A percentile compares a stretch with the other conserved stretches of the same genome.
These are phyloP conservation scores for Dactylellina leptospora DNA, from an alignment of 2,329 filamentous ascomycete species.

Conservation along the genomic window DNA sequence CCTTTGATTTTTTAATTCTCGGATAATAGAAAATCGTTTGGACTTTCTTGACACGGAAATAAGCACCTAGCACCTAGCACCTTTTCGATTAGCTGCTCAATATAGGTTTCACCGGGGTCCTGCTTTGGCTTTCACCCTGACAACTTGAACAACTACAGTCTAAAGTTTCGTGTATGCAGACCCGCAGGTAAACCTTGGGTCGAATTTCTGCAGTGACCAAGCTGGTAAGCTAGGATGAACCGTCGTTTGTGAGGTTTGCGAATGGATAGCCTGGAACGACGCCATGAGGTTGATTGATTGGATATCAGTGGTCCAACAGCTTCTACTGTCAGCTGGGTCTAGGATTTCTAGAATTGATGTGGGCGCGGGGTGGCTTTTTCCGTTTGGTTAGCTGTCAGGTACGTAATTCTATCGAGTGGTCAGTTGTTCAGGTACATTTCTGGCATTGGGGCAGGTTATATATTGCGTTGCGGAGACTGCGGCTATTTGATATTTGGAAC, in stretches of 20 bases:
- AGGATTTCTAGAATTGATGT: slow-evolving; percentile 22
- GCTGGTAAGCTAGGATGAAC: too few relatives aligned
- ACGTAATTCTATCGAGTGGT: slow-evolving; percentile 35
- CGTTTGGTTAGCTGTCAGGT: slow-evolving; percentile 15
- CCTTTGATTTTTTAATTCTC: neutral
- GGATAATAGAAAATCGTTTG: neutral
- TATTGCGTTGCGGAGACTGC: slow-evolving; percentile 38
- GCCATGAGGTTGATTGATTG: slow-evolving; percentile 51
- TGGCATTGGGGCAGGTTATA: neutral
- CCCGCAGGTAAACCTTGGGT: too few relatives aligned
- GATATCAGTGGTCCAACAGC: slow-evolving; percentile 23
- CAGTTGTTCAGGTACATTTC: neutral
- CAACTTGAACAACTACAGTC: too few relatives aligned
- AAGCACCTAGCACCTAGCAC: too few relatives aligned
- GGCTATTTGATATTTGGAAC: slow-evolving; percentile 10
- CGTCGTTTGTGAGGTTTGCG: too few relatives aligned
- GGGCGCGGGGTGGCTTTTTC: neutral
- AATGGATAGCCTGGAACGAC: slow-evolving; percentile 25
- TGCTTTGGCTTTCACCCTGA: neutral
- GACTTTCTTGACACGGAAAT: slow-evolving; percentile 1
- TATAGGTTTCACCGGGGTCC: too few relatives aligned
- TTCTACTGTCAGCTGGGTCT: neutral
- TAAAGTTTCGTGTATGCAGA: too few relatives aligned
- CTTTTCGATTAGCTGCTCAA: neutral
- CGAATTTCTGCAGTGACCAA: too few relatives aligned